Base-by-base conservation (phyloP, 1,284 basidiomycete species). In the Puccinia polysora region DNA sequence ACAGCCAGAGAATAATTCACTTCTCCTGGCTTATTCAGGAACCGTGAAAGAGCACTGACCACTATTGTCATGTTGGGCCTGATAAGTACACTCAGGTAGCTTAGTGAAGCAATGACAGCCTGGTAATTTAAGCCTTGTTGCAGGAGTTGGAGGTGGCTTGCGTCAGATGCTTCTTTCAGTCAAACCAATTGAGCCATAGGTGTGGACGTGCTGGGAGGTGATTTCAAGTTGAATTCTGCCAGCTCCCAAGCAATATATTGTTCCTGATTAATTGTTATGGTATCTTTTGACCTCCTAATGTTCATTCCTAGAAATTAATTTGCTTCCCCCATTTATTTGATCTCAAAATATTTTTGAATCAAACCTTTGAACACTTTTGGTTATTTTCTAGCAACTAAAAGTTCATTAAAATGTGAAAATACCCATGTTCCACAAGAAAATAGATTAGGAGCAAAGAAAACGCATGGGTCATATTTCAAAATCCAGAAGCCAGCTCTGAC, bases 301-400 rank as follows among this genome's bases (percentile, higher is more conserved):
- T 43, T 43, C 40, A 43, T 43, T 43, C 40, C 40, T 8, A 43
- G 40, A 8, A 43, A 43, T 8, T 8, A 43, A 8, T 43, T 8
- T 4, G n/a, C 32, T 8, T 59, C 23, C 5, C 14, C 34, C 2
- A 34, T 32, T 18, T 56, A 10, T 34, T 56, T 56, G 55, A 56
- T 56, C 14, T 56, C n/a, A 5, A 59, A 59, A 4, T 40, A 15
- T 59, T 40, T 40, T 20, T 59, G 18, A 20, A 59, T 59, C n/a
- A 36, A 8, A 2, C 40, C 12, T 20, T 40, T 56, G 20, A 36
- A 38, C 7, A 59, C 23, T 40, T 23, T 20, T 40, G 34, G 34
- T 20, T 59, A 10, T 4, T 38, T 2, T 3, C 56, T 59, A 14
- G 40, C 40, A 34, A 59, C 40, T 2, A 59, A 15, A 5, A 59